Base-by-base conservation (phyloP, 352 stramenopile species). In the Pythium insidiosum region DNA sequence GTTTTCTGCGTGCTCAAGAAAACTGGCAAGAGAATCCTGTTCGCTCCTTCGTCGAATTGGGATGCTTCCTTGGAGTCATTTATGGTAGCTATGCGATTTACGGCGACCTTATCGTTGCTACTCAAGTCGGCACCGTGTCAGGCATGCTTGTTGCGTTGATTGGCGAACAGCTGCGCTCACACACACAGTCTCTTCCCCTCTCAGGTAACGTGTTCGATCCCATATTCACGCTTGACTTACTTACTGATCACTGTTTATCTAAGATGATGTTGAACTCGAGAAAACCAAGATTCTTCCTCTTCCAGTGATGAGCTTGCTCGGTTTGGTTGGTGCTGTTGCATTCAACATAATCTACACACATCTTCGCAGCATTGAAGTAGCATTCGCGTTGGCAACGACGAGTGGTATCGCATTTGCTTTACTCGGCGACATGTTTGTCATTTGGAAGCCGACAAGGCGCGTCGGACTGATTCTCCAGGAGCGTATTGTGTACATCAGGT, bases 281-380 rank as follows among this genome's bases (percentile, higher is more conserved):
- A 84, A 87, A 36, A 71, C 63, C 1, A 73, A 84, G 26, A 76
- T 93, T 18, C 58, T 93, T 3, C 75, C 81, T 11, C 63, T 93
- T 1, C 81, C 81, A 11, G 74, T 93, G n/a, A 93, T 93, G 56
- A 66, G 65, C 34, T 41, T 93, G 21, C 62, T 93, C 3, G 76
- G 77, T 2, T 60, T 93, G 0, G 67, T 93, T 5, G 81, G 81
- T 28, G 73, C 62, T 2, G 75, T 93, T 12, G 77, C 79, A 5
- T 93, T 93, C 53, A 93, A 93, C 56, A 86, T 82, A 43, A 93
- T 93, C 55, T 93, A 90, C 55, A 90, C 81, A 4, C 69, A 93
- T 21, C 44, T 90, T 24, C 61, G 72, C 11, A 84, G 73, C 43
- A 88, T 93, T 21, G 78, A 89, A 50, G 64, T 93, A 31, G 73